These are phyloP conservation scores for Colletotrichum zoysiae DNA, from an alignment of 2,329 filamentous ascomycete species.

Conservation along the genomic window DNA sequence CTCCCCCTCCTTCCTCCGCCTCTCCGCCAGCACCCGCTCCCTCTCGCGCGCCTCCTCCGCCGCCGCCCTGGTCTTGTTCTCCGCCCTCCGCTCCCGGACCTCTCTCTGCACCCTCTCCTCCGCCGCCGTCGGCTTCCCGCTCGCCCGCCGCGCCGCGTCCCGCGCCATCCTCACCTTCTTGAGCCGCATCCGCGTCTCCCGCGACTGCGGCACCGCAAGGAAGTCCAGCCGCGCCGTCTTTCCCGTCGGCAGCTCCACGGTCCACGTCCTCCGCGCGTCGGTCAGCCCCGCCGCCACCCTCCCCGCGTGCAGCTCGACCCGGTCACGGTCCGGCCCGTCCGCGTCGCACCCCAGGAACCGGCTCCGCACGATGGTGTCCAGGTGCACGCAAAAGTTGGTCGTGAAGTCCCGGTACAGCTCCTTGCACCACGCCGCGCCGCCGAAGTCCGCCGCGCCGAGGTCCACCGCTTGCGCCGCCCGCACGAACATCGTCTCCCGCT, in stretches of 20 bases:
- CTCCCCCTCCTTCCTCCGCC: conserved; percentile 3
- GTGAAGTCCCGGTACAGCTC: conserved; percentile 27
- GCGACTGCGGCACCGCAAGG: conserved; percentile 28
- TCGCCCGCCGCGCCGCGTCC: not conserved
- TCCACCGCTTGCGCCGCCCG: conserved; percentile 14
- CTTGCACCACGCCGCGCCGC: conserved; percentile 1
- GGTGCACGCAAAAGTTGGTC: conserved; percentile 35
- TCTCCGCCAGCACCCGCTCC: not conserved
- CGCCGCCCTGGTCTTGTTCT: not conserved
- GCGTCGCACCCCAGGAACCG: conserved; percentile 11
- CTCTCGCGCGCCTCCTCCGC: not conserved
- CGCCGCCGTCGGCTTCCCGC: conserved; percentile 12
- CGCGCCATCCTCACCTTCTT: not conserved
- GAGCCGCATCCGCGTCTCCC: conserved; percentile 19
- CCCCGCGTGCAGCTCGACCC: not conserved
- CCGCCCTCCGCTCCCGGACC: not conserved
- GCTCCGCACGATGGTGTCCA: conserved; percentile 20
- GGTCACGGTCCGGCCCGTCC: not conserved
- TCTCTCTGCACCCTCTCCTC: conserved; percentile 18
- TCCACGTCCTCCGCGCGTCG: conserved; percentile 4
- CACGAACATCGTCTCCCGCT: conserved; percentile 18
- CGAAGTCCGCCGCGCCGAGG: not conserved
- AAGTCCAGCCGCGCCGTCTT: conserved; percentile 18
- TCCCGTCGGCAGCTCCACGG: conserved; percentile 24
- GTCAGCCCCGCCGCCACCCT: not conserved